These are phyloP conservation scores for Naganishia antarctica DNA, from an alignment of 768 basidiomycete genomes.

Conservation along the genomic window DNA sequence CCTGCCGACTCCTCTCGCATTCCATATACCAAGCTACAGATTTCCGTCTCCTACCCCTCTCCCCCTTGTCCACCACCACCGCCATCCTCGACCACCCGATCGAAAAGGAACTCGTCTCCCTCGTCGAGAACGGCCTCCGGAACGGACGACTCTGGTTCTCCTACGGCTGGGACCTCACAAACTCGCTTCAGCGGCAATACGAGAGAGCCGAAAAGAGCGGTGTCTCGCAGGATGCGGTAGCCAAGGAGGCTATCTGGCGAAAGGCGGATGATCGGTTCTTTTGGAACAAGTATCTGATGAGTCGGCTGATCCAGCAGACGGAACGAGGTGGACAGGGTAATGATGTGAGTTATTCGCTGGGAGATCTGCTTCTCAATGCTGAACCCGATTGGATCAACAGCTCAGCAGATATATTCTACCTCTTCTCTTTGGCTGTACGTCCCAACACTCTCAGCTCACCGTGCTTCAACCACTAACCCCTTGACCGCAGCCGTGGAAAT, in stretches of 20 bases:
- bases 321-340: slow-evolving; percentile 56
- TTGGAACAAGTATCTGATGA: slow-evolving; percentile 82
- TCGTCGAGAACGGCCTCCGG: slow-evolving; percentile 77
- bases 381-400: slow-evolving; percentile 51
- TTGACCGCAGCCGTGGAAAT: slow-evolving; percentile 70
- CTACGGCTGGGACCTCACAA: slow-evolving; percentile 84
- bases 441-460: slow-evolving; percentile 12
- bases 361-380: not conserved
- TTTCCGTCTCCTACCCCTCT: slow-evolving; percentile 84
- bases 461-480: slow-evolving; percentile 9
- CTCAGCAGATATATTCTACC: slow-evolving; percentile 84
- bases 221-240: slow-evolving; percentile 52
- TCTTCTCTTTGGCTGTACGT: slow-evolving; percentile 88
- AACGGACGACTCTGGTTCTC: slow-evolving; percentile 81
- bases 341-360: slow-evolving; percentile 55
- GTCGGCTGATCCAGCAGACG: slow-evolving; percentile 60
- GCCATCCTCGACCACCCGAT: slow-evolving; percentile 72
- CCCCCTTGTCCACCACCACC: slow-evolving; percentile 60
- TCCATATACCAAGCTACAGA: slow-evolving; percentile 84
- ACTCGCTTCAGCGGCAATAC: slow-evolving; percentile 78
- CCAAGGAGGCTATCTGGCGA: slow-evolving; percentile 39
- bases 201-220: slow-evolving; percentile 49
- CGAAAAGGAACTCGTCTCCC: slow-evolving; percentile 77
- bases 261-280: slow-evolving; percentile 95
- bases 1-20: slow-evolving; percentile 73